phyloP scores from a whole-genome alignment of 2,329 filamentous ascomycete genomes.

The Aureobasidium sp. region DNA sequence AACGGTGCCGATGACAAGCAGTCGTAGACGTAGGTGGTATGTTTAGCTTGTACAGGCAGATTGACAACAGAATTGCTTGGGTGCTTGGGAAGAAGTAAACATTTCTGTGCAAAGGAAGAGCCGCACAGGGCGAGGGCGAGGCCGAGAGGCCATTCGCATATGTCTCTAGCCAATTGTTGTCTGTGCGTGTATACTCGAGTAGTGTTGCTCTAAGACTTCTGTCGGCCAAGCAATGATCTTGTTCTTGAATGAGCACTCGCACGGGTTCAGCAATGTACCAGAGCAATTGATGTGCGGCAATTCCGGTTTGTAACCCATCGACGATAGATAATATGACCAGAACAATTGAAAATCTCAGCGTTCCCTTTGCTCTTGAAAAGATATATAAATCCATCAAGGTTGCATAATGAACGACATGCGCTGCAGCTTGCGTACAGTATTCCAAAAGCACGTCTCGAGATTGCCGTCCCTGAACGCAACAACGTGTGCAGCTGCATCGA shows the following conservation, averaged over 20 bases:
- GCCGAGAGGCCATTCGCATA: too few species aligned
- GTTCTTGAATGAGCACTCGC: background rate
- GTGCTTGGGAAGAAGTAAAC: background rate
- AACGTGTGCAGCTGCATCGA: background rate
- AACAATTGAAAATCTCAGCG: background rate
- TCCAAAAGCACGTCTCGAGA: background rate
- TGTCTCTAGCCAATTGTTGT: background rate
- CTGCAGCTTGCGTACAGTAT: background rate
- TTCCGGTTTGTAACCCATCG: background rate
- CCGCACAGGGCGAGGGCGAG: background rate
- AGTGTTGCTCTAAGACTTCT: background rate
- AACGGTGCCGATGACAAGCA: background rate
- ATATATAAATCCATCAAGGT: background rate
- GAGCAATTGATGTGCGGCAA: background rate
- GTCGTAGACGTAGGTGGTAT: constrained; percentile 4
- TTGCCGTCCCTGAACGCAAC: background rate
- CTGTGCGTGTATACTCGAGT: background rate
- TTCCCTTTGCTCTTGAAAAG: background rate
- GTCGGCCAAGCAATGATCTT: background rate
- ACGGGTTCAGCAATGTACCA: background rate
- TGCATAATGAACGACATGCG: background rate
- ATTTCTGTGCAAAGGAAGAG: background rate
- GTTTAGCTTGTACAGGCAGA: background rate
- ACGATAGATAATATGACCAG: background rate
- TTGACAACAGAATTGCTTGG: background rate